Evolutionary conservation across 768 basidiomycete genomes (phyloP).

Genomic region (Pulveroboletus sp.): DNA sequence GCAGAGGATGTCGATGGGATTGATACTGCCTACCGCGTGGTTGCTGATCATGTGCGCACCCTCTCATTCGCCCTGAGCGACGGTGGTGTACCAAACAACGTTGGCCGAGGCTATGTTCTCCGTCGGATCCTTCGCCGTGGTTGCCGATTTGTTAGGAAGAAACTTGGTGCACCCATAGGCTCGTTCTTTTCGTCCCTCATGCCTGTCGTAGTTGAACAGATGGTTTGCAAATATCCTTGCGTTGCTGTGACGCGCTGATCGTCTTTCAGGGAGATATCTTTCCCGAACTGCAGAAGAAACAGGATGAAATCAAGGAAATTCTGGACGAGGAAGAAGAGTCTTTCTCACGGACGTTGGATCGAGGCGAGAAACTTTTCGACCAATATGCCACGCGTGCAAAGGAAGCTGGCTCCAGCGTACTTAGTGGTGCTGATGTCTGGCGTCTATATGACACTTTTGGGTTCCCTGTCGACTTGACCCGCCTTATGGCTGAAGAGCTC

Average conservation of each 20-base stretch:
- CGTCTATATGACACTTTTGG: slow-evolving; percentile 96
- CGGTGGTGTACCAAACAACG: slow-evolving; percentile 93
- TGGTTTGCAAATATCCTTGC: slow-evolving; percentile 48
- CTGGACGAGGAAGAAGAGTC: slow-evolving; percentile 97
- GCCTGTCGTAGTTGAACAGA: slow-evolving; percentile 83
- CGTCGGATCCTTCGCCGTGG: slow-evolving; percentile 90
- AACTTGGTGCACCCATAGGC: slow-evolving; percentile 87
- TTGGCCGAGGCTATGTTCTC: slow-evolving; percentile 96
- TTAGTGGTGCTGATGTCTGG: slow-evolving; percentile 94
- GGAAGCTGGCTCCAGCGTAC: slow-evolving; percentile 55
- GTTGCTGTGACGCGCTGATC: slow-evolving; percentile 7
- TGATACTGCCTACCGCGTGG: slow-evolving; percentile 95
- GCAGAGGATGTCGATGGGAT: slow-evolving; percentile 93
- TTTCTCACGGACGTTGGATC: slow-evolving; percentile 94
- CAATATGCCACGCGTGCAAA: slow-evolving; percentile 72
- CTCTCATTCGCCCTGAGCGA: slow-evolving; percentile 94
- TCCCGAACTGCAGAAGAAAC: slow-evolving; percentile 86
- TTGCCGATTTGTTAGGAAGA: slow-evolving; percentile 93
- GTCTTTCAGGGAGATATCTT: slow-evolving; percentile 69
- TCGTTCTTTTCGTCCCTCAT: slow-evolving; percentile 92
- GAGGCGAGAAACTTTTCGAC: slow-evolving; percentile 94
- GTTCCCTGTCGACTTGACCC: slow-evolving; percentile 94
- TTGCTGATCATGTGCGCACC: slow-evolving; percentile 95
- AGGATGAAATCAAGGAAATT: slow-evolving; percentile 86
- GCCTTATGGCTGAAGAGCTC: slow-evolving; percentile 94